A percentile compares a stretch with the other conserved stretches of the same genome.
Conservation (phyloP, 2,329 filamentous ascomycete species). For the Pseudogymnoascus sp. region DNA sequence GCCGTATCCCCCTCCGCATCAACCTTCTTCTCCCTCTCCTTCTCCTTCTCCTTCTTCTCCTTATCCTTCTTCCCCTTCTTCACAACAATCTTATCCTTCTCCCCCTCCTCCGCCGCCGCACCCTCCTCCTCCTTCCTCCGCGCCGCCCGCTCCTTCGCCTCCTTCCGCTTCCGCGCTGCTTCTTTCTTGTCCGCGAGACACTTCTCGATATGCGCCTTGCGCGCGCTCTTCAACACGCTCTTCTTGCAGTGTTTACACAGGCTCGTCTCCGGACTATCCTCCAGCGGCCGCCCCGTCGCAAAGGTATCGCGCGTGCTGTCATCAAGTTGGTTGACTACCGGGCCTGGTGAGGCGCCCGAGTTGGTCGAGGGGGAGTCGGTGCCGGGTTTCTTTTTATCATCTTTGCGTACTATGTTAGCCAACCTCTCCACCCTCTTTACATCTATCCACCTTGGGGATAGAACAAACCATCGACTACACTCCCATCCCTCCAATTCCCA, state of each 20-base stretch:
- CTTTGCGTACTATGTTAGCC: conserved; percentile 22
- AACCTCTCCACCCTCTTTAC: neutral
- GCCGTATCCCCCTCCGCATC: conserved; percentile 29
- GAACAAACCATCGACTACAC: conserved; percentile 51
- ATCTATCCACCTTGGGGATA: neutral
- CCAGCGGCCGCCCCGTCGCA: conserved; percentile 69
- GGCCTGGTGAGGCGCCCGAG: conserved; percentile 42
- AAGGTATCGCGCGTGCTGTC: conserved; percentile 72
- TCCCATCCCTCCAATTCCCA: conserved; percentile 66
- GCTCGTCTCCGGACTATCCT: conserved; percentile 71
- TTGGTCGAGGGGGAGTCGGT: conserved; percentile 35
- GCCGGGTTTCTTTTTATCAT: conserved; percentile 48
- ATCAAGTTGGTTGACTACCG: conserved; percentile 62
- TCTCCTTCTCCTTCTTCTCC: conserved; percentile 24
- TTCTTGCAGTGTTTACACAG: conserved; percentile 95
- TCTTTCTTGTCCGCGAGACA: conserved; percentile 61
- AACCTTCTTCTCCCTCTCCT: conserved; percentile 24
- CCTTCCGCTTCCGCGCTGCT: conserved; percentile 30
- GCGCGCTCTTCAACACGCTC: conserved; percentile 66
- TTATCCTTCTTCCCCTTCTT: conserved; percentile 22
- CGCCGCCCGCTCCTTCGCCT: conserved; percentile 25
- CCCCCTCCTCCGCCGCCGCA: conserved; percentile 30
- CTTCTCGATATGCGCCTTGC: conserved; percentile 71
- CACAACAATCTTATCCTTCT: conserved; percentile 30
- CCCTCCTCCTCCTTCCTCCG: conserved; percentile 34